A percentile compares a stretch with the other conserved stretches of the same genome.
These are phyloP conservation scores for Cladosporium cucumerinum DNA, from an alignment of 2,329 filamentous ascomycete genomes.

Conservation along the genomic window DNA sequence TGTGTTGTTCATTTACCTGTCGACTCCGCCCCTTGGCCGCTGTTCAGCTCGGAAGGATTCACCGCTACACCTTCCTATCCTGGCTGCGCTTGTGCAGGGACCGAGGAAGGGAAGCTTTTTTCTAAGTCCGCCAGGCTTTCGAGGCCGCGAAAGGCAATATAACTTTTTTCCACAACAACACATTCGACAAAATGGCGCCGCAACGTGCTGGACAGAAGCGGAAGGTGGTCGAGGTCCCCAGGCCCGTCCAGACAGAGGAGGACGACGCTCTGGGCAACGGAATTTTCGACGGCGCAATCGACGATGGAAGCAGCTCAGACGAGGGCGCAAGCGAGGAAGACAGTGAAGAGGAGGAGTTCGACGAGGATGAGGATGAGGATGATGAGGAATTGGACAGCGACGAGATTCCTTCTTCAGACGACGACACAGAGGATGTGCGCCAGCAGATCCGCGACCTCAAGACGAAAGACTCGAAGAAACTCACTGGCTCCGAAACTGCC, in stretches of 20 bases:
- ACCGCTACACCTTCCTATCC: background rate
- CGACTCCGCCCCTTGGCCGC: background rate
- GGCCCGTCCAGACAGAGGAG: conserved; percentile 25
- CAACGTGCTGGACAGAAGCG: conserved; percentile 42
- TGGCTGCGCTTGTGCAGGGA: conserved; percentile 5
- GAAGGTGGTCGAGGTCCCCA: conserved; percentile 40
- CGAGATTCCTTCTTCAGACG: conserved; percentile 39
- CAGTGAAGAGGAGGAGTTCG: conserved; percentile 29
- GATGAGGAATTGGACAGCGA: conserved; percentile 41
- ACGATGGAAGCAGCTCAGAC: conserved; percentile 27
- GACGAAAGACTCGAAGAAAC: conserved; percentile 29
- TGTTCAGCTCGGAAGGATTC: background rate
- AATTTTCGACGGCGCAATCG: conserved; percentile 41
- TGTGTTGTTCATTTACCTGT: background rate
- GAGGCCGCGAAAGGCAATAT: background rate
- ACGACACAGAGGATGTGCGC: conserved; percentile 41
- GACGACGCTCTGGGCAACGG: conserved; percentile 38
- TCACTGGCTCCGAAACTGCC: conserved; percentile 29
- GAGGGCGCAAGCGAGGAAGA: conserved; percentile 31
- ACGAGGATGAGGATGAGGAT: conserved; percentile 25
- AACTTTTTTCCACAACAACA: conserved; percentile 1
- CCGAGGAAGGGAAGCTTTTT: conserved; percentile 17
- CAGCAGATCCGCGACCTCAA: conserved; percentile 44
- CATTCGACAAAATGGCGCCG: conserved; percentile 22
- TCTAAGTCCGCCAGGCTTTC: conserved; percentile 8